phyloP scores from a whole-genome alignment of 1,284 basidiomycete genomes.

The Stygiomarasmius scandens region DNA sequence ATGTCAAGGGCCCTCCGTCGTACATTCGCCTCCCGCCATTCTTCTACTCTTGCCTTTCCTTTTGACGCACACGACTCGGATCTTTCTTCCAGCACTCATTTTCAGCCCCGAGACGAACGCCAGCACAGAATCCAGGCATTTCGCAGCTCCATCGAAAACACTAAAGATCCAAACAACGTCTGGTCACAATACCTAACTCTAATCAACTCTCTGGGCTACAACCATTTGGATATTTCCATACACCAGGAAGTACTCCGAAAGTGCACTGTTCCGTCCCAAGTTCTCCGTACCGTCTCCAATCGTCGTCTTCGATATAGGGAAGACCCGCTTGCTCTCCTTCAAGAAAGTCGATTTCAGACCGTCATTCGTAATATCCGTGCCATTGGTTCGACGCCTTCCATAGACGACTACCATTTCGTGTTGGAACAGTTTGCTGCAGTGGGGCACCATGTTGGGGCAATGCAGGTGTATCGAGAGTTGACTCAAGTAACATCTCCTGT shows the following conservation, averaged over 20 bases:
- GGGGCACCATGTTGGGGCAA: conserved; percentile 62
- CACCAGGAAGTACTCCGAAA: conserved; percentile 70
- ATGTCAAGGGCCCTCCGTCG: conserved; percentile 8
- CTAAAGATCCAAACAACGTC: conserved; percentile 29
- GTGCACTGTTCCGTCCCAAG: conserved; percentile 51
- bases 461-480: conserved; percentile 65
- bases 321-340: conserved; percentile 36
- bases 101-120: background rate
- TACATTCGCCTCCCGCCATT: background rate
- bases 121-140: background rate
- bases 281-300: conserved; percentile 47
- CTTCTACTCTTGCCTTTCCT: background rate
- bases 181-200: conserved; percentile 66
- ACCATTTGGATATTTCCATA: conserved; percentile 58
- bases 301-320: conserved; percentile 40
- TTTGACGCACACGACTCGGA: background rate
- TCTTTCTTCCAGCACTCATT: background rate
- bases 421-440: conserved; percentile 72
- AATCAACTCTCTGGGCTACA: conserved; percentile 46
- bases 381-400: conserved; percentile 47
- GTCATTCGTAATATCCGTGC: conserved; percentile 70
- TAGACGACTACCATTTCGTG: conserved; percentile 75
- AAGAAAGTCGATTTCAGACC: conserved; percentile 64
- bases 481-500: conserved; percentile 42
- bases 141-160: background rate